Base-by-base conservation (phyloP, 129 eudicot species). In the Chrysanthemum lavandulifolium region DNA sequence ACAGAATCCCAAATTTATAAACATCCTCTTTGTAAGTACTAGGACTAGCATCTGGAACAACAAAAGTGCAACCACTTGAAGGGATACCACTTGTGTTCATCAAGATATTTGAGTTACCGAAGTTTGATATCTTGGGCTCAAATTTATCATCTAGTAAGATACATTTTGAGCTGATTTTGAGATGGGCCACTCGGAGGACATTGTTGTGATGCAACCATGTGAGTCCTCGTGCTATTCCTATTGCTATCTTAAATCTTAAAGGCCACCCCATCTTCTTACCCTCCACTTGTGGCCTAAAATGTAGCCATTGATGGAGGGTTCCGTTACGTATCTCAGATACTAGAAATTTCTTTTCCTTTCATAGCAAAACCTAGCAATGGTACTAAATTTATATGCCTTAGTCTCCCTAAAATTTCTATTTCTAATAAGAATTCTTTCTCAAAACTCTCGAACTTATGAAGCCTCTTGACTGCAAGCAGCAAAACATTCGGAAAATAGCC, bases 11-110 rank as follows among this genome's bases (percentile, higher is more conserved):
- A 62, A 88, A 91, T 65, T 90, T 82, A 71, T 82, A 86, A 53
- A 91, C 87, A 79, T 91, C 97, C 8, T 94, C 92, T 73, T 86
- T 88, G 49, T 84, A 91, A 19, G 84, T 80, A 63, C 84, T 86
- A 83, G 71, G 83, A 75, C 85, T 86, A 82, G 80, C 51, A 71
- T 88, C 67, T n/a, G 13, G 79, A 75, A 45, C 79, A 19, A 75
- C 14, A 66, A 55, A 66, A 66, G 2, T 75, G 59, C 23, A n/a
- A 55, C 57, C 14, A 10, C 67, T 65, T 13, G 72, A 66, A 65
- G 43, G 58, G 1, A 61, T 68, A 45, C 79, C 80, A 29, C 76
- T 57, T 8, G 80, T 66, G 25, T 73, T 69, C 82, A 79, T 76
- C 23, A 85, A 68, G 64, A 75, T 75, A 65, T 68, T 78, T 0